A percentile compares a stretch with the other conserved stretches of the same genome.
Conservation (phyloP, 495 filamentous ascomycete genomes). For the Podospora didyma region DNA sequence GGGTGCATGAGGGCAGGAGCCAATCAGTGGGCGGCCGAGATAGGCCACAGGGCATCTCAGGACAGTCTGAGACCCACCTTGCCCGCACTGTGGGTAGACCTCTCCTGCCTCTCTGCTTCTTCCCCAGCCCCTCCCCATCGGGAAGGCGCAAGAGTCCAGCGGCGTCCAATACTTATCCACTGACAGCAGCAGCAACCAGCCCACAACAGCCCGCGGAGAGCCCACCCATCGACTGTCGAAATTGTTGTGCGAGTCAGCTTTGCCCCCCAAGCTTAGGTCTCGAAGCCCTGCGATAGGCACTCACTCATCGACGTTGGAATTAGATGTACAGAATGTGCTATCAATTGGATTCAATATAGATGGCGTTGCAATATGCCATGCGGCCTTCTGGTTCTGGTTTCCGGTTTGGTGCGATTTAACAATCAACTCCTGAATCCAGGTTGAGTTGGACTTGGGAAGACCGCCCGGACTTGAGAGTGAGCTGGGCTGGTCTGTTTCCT, state of each 20-base stretch:
- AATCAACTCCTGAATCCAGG: too few species aligned
- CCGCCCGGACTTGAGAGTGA: too few species aligned
- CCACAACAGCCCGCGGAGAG: neutral
- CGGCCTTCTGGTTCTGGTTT: too few species aligned
- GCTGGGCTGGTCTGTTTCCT: too few species aligned
- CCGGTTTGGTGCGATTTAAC: too few species aligned
- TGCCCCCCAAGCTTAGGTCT: neutral
- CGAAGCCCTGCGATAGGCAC: neutral
- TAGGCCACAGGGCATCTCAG: constrained; percentile 8
- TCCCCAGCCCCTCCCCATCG: constrained; percentile 19
- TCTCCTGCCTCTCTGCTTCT: neutral
- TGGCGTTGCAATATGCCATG: too few species aligned
- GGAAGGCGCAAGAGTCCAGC: neutral
- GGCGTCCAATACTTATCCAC: neutral
- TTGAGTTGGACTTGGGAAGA: too few species aligned
- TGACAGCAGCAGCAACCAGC: neutral
- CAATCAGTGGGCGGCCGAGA: constrained; percentile 18
- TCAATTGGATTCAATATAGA: too few species aligned
- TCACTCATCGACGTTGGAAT: neutral
- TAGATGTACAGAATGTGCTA: neutral
- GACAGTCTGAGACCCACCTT: constrained; percentile 16
- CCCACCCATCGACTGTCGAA: neutral
- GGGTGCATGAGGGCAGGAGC: constrained; percentile 18
- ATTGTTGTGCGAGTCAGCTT: constrained; percentile 7
- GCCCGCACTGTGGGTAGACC: constrained; percentile 31